A percentile compares a stretch with the other conserved stretches of the same genome.
Evolutionary conservation across 2,329 filamentous ascomycete species (phyloP).

Genomic region (Chaetomiaceae sp.): DNA sequence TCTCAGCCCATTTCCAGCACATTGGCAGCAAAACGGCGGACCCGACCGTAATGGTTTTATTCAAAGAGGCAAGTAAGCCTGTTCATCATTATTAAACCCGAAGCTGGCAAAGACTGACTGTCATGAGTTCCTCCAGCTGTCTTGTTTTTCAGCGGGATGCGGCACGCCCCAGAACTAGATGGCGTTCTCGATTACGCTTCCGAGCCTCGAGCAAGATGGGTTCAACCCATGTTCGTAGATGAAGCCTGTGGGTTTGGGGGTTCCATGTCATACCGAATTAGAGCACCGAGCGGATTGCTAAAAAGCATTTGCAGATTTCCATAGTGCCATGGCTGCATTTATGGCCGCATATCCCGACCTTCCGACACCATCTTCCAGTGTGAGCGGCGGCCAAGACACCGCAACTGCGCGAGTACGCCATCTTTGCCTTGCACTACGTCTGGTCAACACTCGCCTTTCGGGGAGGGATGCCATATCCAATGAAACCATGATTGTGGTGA

Average conservation of each 20-base stretch:
- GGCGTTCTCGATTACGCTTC: conserved; percentile 3
- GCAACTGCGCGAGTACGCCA: conserved; percentile 24
- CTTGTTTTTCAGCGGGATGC: conserved; percentile 4
- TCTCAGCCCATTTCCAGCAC: neutral
- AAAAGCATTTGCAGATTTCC: too few relatives aligned
- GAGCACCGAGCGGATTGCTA: too few relatives aligned
- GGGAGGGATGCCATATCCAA: conserved; percentile 26
- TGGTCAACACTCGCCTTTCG: conserved; percentile 31
- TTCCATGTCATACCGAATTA: too few relatives aligned
- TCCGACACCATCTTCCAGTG: neutral
- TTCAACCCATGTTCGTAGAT: conserved; percentile 7
- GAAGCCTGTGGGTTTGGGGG: conserved; percentile 35
- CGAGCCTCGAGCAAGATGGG: neutral
- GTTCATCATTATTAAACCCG: neutral
- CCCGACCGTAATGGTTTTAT: neutral
- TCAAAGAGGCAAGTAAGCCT: conserved; percentile 1
- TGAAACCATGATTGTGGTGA: conserved; percentile 29
- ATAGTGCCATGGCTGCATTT: conserved; percentile 27
- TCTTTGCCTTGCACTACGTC: conserved; percentile 26
- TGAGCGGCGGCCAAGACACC: neutral
- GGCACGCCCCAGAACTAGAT: conserved; percentile 5
- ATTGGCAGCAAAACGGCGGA: neutral
- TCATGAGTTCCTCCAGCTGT: neutral
- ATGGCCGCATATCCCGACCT: neutral
- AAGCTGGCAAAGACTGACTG: too few relatives aligned